These are phyloP conservation scores for Leptographium procerum DNA, from an alignment of 2,329 filamentous ascomycete species.

Conservation along the genomic window DNA sequence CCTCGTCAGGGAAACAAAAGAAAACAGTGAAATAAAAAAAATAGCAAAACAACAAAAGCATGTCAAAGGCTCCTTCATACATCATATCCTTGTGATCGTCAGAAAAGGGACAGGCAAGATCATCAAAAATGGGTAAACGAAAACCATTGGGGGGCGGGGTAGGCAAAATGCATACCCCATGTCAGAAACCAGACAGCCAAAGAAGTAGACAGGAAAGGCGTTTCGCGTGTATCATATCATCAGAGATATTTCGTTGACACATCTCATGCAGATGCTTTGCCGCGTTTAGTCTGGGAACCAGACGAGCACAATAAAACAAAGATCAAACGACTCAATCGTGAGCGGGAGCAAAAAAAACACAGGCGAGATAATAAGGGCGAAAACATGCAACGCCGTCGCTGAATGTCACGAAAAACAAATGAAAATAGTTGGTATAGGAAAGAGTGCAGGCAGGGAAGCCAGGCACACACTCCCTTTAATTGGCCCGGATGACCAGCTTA, in stretches of 20 bases:
- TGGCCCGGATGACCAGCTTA: slow-evolving; percentile 90
- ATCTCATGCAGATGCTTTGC: slow-evolving; percentile 1
- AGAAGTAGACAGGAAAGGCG: slow-evolving; percentile 2
- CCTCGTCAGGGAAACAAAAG: slow-evolving; percentile 1
- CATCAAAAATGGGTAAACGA: background rate
- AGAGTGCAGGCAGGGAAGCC: background rate
- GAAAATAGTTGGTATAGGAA: background rate
- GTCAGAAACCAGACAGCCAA: slow-evolving; percentile 1
- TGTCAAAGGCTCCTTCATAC: slow-evolving; percentile 1
- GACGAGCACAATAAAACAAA: background rate
- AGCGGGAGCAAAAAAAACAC: background rate
- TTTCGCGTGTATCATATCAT: slow-evolving; percentile 4
- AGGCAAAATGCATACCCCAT: background rate
- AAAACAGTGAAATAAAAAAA: background rate
- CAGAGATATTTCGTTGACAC: slow-evolving; percentile 4
- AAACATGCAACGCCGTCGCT: slow-evolving; percentile 18
- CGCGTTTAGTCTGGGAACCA: slow-evolving; percentile 3
- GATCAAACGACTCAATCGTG: background rate
- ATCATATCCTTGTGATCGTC: slow-evolving; percentile 3
- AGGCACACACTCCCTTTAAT: slow-evolving; percentile 37
- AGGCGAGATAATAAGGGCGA: background rate
- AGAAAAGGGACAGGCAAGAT: slow-evolving; percentile 1
- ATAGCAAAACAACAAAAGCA: slow-evolving; percentile 1
- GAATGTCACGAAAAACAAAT: slow-evolving; percentile 13
- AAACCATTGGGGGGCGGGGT: background rate